Percentiles rank a stretch among this genome's conserved stretches.
Evolutionary conservation across 2,329 filamentous ascomycete genomes (phyloP).

Genomic region (Sporothrix inflata): DNA sequence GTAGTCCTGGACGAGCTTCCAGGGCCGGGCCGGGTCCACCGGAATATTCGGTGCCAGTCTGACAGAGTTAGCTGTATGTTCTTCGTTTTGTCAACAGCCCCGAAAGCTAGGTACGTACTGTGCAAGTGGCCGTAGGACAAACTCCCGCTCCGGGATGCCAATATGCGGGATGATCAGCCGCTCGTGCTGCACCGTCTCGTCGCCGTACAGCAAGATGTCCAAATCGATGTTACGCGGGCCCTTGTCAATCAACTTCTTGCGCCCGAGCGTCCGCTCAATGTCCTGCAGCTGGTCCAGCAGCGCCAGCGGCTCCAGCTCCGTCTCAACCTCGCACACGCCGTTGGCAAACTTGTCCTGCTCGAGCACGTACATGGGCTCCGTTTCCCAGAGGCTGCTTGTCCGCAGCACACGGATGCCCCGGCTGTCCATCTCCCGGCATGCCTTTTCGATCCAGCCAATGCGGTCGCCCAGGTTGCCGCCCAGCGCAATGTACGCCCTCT

Average conservation of each 20-base stretch:
- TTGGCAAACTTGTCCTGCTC: constrained; percentile 91
- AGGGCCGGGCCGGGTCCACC: constrained; percentile 57
- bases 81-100: not conserved
- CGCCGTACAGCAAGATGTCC: constrained; percentile 83
- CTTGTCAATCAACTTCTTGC: constrained; percentile 86
- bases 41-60: constrained; percentile 61
- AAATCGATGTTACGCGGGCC: constrained; percentile 93
- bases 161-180: constrained; percentile 84
- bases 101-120: constrained; percentile 51
- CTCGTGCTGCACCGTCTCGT: constrained; percentile 66
- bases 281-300: constrained; percentile 80
- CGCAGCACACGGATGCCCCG: constrained; percentile 72
- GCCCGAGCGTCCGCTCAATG: constrained; percentile 79
- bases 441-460: constrained; percentile 80
- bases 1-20: constrained; percentile 64
- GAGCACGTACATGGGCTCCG: constrained; percentile 92
- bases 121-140: constrained; percentile 84
- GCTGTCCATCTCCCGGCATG: constrained; percentile 75
- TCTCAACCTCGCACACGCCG: constrained; percentile 88
- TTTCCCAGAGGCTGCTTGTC: constrained; percentile 92
- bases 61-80: not conserved
- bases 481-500: constrained; percentile 77
- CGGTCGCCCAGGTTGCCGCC: constrained; percentile 93
- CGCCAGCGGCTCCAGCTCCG: constrained; percentile 71
- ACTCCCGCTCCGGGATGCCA: constrained; percentile 86